Evolutionary conservation across 345 rosid genomes (phyloP).

Genomic region (Populus davidiana): DNA sequence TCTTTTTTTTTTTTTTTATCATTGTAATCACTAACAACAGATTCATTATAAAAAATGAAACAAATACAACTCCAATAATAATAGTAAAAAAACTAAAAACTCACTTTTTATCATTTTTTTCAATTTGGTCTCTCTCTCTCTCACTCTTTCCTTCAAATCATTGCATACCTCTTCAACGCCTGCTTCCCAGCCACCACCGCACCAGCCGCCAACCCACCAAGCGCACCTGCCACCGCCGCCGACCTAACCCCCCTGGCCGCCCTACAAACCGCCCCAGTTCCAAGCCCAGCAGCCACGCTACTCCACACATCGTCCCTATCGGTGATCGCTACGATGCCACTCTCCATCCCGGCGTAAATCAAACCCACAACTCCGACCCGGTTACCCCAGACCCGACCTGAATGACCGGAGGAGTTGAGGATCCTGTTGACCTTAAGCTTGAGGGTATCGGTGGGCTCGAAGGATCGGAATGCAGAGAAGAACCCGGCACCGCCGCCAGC

Average conservation of each 20-base stretch:
- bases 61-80: not conserved
- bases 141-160: conserved; percentile 40
- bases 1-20: not conserved
- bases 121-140: not conserved
- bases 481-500: conserved; percentile 60
- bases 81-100: not conserved
- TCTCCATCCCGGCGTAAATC: conserved; percentile 75
- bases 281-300: conserved; percentile 85
- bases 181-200: conserved; percentile 77
- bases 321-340: conserved; percentile 55
- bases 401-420: conserved; percentile 70
- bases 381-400: conserved; percentile 82
- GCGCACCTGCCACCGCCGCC: conserved; percentile 95
- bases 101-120: not conserved
- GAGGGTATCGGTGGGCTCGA: conserved; percentile 69
- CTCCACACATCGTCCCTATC: conserved; percentile 91
- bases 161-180: conserved; percentile 70
- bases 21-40: not conserved
- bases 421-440: conserved; percentile 82
- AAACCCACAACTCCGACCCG: conserved; percentile 70
- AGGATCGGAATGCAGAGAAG: conserved; percentile 49
- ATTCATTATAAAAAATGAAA: not conserved
- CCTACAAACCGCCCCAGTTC: conserved; percentile 78
- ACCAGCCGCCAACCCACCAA: conserved; percentile 83
- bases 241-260: conserved; percentile 92